A percentile compares a stretch with the other conserved stretches of the same genome.
These are phyloP conservation scores for Tetrapyrgos nigripes DNA, from an alignment of 1,284 basidiomycete genomes.

Conservation along the genomic window DNA sequence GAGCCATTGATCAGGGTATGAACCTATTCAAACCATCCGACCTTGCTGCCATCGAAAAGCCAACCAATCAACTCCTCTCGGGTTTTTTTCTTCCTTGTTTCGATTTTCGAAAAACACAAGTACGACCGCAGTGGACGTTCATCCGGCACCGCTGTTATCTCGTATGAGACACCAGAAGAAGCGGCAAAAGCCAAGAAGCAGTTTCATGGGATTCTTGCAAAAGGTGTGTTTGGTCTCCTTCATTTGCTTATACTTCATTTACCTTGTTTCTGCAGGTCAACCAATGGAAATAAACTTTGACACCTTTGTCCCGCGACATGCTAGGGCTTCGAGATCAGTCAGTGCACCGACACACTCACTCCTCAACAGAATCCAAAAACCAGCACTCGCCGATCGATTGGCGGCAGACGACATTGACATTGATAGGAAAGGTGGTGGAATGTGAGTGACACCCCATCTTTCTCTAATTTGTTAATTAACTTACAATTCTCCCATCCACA, in stretches of 20 bases:
- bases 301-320: conserved; percentile 46
- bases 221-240: conserved; percentile 63
- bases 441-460: conserved; percentile 33
- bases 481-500: conserved; percentile 3
- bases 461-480: background rate
- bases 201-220: conserved; percentile 89
- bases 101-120: conserved; percentile 59
- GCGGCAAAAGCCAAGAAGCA: conserved; percentile 87
- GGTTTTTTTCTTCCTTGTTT: conserved; percentile 30
- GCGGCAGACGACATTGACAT: conserved; percentile 46
- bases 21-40: conserved; percentile 51
- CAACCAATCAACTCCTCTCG: conserved; percentile 20
- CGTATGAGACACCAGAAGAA: conserved; percentile 82
- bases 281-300: conserved; percentile 81
- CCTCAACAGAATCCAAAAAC: conserved; percentile 69
- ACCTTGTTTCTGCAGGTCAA: conserved; percentile 60
- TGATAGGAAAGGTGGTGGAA: conserved; percentile 29
- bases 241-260: conserved; percentile 5
- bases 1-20: conserved; percentile 96
- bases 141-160: conserved; percentile 81
- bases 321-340: conserved; percentile 46
- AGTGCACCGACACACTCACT: conserved; percentile 59
- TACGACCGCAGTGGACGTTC: conserved; percentile 97
- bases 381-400: conserved; percentile 64
- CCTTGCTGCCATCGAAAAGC: conserved; percentile 57